Conservation (phyloP, 768 basidiomycete species). For the Mycena maculata region DNA sequence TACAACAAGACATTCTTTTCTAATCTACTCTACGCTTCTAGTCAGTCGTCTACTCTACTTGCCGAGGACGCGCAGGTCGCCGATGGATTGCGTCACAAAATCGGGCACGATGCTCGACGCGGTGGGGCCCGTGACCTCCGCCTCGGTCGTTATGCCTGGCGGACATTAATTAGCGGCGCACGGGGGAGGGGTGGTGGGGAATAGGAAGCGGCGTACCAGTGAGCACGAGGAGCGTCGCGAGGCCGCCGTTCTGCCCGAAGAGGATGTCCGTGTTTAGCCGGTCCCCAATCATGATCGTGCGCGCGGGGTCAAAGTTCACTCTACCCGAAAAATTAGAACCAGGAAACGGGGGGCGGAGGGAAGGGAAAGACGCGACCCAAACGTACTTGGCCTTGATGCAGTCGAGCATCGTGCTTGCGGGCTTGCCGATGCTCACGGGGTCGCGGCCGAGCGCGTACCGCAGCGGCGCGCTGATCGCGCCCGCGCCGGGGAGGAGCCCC, state of each 20-base stretch:
- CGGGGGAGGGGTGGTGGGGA: not conserved
- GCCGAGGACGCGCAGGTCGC: slow-evolving; percentile 71
- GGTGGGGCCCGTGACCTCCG: slow-evolving; percentile 77
- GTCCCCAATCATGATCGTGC: slow-evolving; percentile 97
- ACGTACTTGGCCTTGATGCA: slow-evolving; percentile 83
- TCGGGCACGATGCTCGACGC: slow-evolving; percentile 82
- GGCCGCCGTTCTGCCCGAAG: slow-evolving; percentile 89
- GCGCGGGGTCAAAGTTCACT: slow-evolving; percentile 84
- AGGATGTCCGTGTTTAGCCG: slow-evolving; percentile 95
- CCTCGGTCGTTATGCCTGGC: slow-evolving; percentile 80
- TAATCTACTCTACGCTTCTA: slow-evolving; percentile 1
- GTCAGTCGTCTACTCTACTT: slow-evolving; percentile 30
- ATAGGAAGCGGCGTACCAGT: slow-evolving; percentile 68
- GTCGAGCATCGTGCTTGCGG: slow-evolving; percentile 57
- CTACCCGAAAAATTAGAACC: slow-evolving; percentile 51
- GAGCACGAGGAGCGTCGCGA: slow-evolving; percentile 89
- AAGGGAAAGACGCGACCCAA: too few relatives aligned
- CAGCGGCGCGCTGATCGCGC: slow-evolving; percentile 86
- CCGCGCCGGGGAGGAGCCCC: slow-evolving; percentile 85
- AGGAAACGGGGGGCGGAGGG: slow-evolving; percentile 10
- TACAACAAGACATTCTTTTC: not conserved
- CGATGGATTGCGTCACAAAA: slow-evolving; percentile 84
- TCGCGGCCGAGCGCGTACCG: slow-evolving; percentile 71
- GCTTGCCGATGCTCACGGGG: slow-evolving; percentile 31
- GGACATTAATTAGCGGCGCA: slow-evolving; percentile 15